Conservation (phyloP, 2,329 filamentous ascomycete species). For the Pseudocercospora musae region DNA sequence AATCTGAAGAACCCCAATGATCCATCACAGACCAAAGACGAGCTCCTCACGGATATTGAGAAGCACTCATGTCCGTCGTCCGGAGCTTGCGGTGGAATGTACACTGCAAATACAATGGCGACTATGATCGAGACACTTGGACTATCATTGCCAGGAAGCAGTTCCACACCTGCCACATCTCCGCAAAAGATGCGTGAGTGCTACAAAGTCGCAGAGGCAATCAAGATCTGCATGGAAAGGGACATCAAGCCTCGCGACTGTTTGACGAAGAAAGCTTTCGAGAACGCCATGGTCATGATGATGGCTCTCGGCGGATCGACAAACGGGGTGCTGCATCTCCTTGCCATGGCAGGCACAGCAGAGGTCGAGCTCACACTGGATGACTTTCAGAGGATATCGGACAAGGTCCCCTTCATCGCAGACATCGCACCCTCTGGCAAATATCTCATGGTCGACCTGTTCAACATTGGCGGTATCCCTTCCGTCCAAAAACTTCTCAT, state of each 20-base stretch:
- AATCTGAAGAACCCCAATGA: slow-evolving; percentile 68
- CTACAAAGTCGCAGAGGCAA: slow-evolving; percentile 73
- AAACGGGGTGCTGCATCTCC: slow-evolving; percentile 82
- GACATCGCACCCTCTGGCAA: slow-evolving; percentile 80
- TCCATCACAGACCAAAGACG: slow-evolving; percentile 64
- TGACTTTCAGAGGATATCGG: slow-evolving; percentile 75
- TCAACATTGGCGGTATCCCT: slow-evolving; percentile 79
- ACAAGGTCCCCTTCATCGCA: slow-evolving; percentile 82
- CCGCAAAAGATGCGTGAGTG: slow-evolving; percentile 86
- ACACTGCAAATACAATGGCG: slow-evolving; percentile 91
- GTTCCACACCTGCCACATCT: slow-evolving; percentile 74
- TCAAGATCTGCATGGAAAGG: slow-evolving; percentile 74
- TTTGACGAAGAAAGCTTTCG: slow-evolving; percentile 74
- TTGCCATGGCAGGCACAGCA: slow-evolving; percentile 86
- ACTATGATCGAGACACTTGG: slow-evolving; percentile 89
- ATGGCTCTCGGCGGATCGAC: slow-evolving; percentile 91
- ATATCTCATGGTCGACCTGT: slow-evolving; percentile 85
- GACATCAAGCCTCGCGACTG: slow-evolving; percentile 79
- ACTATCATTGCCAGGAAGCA: slow-evolving; percentile 75
- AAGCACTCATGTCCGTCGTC: slow-evolving; percentile 71
- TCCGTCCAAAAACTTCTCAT: slow-evolving; percentile 83
- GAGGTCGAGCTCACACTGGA: slow-evolving; percentile 74
- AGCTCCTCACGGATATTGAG: slow-evolving; percentile 82
- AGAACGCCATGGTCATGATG: slow-evolving; percentile 85
- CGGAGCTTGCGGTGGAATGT: slow-evolving; percentile 88